Evolutionary conservation across 768 basidiomycete genomes (phyloP).

Genomic region (Tricholoma matsutake): DNA sequence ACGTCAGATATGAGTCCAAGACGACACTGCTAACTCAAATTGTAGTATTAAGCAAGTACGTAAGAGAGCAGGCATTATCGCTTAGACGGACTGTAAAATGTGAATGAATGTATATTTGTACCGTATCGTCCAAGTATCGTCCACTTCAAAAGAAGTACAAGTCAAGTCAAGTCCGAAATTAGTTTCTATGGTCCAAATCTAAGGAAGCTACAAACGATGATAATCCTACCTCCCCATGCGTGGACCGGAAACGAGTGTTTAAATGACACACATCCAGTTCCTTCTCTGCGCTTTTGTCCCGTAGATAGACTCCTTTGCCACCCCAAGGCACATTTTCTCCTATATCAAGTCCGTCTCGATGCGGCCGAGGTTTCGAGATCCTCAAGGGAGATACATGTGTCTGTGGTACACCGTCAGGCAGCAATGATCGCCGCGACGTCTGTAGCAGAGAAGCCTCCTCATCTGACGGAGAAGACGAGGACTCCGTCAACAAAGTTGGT

Average conservation of each 20-base stretch:
- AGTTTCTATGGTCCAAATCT: neutral
- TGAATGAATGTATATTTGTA: neutral
- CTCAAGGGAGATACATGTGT: neutral
- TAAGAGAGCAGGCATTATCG: neutral
- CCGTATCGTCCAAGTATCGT: neutral
- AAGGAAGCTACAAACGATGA: neutral
- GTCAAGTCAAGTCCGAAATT: neutral
- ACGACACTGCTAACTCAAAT: neutral
- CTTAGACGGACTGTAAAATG: neutral
- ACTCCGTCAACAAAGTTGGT: neutral
- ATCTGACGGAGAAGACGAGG: neutral
- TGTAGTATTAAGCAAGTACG: no score
- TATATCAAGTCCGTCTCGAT: neutral
- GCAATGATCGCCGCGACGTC: neutral
- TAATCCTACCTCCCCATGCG: neutral
- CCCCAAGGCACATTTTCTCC: neutral
- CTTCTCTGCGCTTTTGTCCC: neutral
- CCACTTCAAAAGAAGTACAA: neutral
- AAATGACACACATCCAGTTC: neutral
- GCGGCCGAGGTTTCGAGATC: neutral
- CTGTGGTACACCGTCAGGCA: neutral
- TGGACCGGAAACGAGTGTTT: neutral
- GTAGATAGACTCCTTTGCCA: neutral
- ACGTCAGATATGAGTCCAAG: no score
- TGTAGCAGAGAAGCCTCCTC: neutral